Evolutionary conservation across 106 monocot species (phyloP).

Genomic region (Platanthera guangdongensis): DNA sequence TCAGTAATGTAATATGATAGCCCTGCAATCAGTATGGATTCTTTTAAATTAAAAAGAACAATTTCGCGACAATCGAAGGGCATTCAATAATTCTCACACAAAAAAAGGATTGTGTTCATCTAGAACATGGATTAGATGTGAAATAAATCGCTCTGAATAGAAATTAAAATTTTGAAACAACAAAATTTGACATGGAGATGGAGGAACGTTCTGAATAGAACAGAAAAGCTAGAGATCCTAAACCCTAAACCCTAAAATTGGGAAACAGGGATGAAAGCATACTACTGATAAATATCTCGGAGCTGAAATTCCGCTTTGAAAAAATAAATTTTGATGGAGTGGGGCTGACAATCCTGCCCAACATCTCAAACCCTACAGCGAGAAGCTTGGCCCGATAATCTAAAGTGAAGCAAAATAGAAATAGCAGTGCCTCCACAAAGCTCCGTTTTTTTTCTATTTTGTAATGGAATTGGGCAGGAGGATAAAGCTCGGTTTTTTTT

Average conservation of each 20-base stretch:
- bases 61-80: too few relatives aligned
- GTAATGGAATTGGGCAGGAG: too few relatives aligned
- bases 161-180: background rate
- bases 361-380: slow-evolving; percentile 5
- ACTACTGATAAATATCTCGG: slow-evolving; percentile 28
- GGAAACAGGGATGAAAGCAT: slow-evolving; percentile 1
- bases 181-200: background rate
- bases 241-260: too few relatives aligned
- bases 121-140: background rate
- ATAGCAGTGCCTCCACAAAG: too few relatives aligned
- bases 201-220: background rate
- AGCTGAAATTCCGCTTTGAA: slow-evolving; percentile 15
- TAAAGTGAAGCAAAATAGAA: too few relatives aligned
- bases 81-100: background rate
- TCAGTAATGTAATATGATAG: slow-evolving; percentile 33
- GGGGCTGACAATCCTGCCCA: background rate
- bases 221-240: too few relatives aligned
- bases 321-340: background rate
- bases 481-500: too few relatives aligned
- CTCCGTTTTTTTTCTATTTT: too few relatives aligned
- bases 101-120: background rate
- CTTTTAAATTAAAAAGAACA: background rate
- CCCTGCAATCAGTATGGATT: slow-evolving; percentile 8
- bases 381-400: background rate
- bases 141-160: background rate